These are phyloP conservation scores for Lactifluus pinguis DNA, from an alignment of 768 basidiomycete species.

Conservation along the genomic window DNA sequence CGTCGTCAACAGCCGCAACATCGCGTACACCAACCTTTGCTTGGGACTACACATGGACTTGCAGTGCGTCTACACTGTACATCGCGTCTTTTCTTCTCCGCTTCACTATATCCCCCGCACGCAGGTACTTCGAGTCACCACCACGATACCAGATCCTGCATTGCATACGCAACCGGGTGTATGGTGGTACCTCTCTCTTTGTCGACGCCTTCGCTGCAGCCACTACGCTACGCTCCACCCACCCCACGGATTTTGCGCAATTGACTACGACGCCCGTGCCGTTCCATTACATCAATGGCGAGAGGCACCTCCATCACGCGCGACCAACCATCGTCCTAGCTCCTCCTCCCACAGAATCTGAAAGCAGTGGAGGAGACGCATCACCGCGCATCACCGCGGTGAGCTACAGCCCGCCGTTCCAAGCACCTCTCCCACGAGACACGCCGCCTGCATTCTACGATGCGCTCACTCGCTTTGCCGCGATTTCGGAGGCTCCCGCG, in stretches of 20 bases:
- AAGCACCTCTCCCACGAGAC: slow-evolving; percentile 58
- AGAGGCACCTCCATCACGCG: slow-evolving; percentile 63
- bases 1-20: slow-evolving; percentile 65
- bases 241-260: slow-evolving; percentile 45
- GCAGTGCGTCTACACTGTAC: slow-evolving; percentile 42
- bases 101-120: neutral
- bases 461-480: slow-evolving; percentile 54
- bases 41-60: slow-evolving; percentile 91
- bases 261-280: slow-evolving; percentile 61
- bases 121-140: slow-evolving; percentile 83
- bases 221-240: slow-evolving; percentile 33
- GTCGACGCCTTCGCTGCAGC: slow-evolving; percentile 73
- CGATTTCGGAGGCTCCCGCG: slow-evolving; percentile 41
- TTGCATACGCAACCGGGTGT: slow-evolving; percentile 75
- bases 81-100: neutral
- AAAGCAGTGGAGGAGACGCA: neutral
- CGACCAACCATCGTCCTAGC: slow-evolving; percentile 73
- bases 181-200: slow-evolving; percentile 80
- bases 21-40: slow-evolving; percentile 89
- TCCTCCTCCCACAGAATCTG: neutral
- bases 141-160: slow-evolving; percentile 91
- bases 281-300: slow-evolving; percentile 89
- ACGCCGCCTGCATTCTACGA: slow-evolving; percentile 51
- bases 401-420: slow-evolving; percentile 95
- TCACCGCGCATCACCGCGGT: slow-evolving; percentile 44